phyloP scores from a whole-genome alignment of 805 yeast species.

The Starmerella khaoyaiensis region DNA sequence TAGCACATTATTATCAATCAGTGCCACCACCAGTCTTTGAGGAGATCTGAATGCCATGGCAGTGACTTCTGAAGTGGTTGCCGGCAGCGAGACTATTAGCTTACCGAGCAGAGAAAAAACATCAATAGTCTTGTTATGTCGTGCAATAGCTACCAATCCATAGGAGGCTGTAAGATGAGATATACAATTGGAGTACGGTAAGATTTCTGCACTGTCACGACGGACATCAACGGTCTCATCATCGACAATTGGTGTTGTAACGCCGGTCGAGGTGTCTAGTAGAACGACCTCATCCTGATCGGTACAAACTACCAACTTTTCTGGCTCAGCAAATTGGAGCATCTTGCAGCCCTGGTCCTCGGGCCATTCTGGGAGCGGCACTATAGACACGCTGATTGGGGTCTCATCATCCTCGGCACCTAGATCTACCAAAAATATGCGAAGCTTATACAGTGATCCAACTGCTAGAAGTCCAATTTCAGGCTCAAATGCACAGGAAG shows the following conservation, averaged over 20 bases:
- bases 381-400: conserved; percentile 23
- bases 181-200: conserved; percentile 40
- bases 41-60: conserved; percentile 43
- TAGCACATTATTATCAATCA: conserved; percentile 60
- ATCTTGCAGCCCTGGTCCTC: conserved; percentile 8
- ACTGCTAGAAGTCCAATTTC: conserved; percentile 59
- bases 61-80: conserved; percentile 47
- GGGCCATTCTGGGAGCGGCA: conserved; percentile 4
- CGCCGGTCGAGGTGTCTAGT: conserved; percentile 12
- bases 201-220: conserved; percentile 1
- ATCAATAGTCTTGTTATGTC: conserved; percentile 57
- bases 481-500: conserved; percentile 50
- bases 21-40: conserved; percentile 46
- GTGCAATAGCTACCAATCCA: conserved; percentile 42
- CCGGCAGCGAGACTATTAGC: conserved; percentile 37
- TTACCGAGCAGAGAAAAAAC: conserved; percentile 25
- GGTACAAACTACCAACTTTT: conserved; percentile 20
- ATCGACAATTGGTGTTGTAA: conserved; percentile 9
- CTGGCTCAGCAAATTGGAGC: conserved; percentile 14
- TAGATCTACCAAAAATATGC: conserved; percentile 45
- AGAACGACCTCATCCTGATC: conserved; percentile 23
- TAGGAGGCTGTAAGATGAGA: conserved; percentile 39
- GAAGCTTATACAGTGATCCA: conserved; percentile 53
- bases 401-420: conserved; percentile 28
- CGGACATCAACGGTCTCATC: conserved; percentile 1